Conservation (phyloP, 345 rosid species). For the Pistacia integerrima region DNA sequence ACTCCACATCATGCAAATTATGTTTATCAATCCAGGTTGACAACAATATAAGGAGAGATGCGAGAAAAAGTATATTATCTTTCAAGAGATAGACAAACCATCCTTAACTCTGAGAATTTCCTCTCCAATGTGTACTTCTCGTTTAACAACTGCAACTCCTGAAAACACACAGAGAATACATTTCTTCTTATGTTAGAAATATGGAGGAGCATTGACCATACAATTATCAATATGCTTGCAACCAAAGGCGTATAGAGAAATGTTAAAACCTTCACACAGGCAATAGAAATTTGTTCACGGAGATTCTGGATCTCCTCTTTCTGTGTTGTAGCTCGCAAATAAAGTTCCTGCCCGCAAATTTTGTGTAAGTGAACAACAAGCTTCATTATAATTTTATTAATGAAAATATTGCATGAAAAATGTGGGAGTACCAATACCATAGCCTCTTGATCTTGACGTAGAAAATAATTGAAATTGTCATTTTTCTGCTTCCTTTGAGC, state of each 20-base stretch:
- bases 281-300: slow-evolving; percentile 73
- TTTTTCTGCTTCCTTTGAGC: slow-evolving; percentile 43
- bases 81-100: slow-evolving; percentile 57
- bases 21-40: slow-evolving; percentile 21
- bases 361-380: slow-evolving; percentile 25
- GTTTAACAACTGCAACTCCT: slow-evolving; percentile 83
- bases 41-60: background rate
- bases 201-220: background rate
- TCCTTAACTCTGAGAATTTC: slow-evolving; percentile 84
- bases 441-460: slow-evolving; percentile 53
- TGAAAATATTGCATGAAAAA: slow-evolving; percentile 13
- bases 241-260: slow-evolving; percentile 11
- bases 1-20: slow-evolving; percentile 13
- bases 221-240: slow-evolving; percentile 15
- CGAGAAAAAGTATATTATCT: background rate
- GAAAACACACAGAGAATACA: slow-evolving; percentile 32
- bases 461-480: slow-evolving; percentile 37
- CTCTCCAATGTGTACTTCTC: slow-evolving; percentile 82
- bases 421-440: slow-evolving; percentile 46
- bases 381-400: slow-evolving; percentile 10
- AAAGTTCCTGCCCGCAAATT: slow-evolving; percentile 53
- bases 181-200: slow-evolving; percentile 18
- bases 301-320: slow-evolving; percentile 78
- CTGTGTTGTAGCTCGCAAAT: slow-evolving; percentile 56
- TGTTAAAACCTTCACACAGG: slow-evolving; percentile 64